phyloP scores from a whole-genome alignment of 2,329 filamentous ascomycete species.

The Aspergillus quadricinctus region DNA sequence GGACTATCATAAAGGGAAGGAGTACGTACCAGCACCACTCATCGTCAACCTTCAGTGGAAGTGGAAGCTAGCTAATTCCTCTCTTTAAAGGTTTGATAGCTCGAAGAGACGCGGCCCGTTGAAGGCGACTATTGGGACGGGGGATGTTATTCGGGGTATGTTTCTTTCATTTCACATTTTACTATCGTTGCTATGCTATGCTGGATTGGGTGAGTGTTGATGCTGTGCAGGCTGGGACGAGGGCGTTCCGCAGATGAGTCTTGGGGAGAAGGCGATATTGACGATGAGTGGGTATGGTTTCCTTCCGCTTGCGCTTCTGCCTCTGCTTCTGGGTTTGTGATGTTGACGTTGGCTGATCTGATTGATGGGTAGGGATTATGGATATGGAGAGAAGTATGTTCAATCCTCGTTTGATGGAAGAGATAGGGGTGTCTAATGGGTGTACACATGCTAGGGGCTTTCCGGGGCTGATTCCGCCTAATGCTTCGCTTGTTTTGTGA shows the following conservation, averaged over 20 bases:
- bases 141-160: constrained; percentile 80
- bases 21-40: constrained; percentile 59
- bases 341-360: constrained; percentile 2
- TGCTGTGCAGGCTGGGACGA: constrained; percentile 65
- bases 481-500: constrained; percentile 79
- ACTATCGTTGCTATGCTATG: too few relatives aligned
- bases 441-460: constrained; percentile 66
- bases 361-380: constrained; percentile 30
- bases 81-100: constrained; percentile 71
- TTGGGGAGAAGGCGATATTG: constrained; percentile 84
- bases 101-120: constrained; percentile 71
- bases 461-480: constrained; percentile 69
- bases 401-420: neutral
- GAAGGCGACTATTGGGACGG: constrained; percentile 71
- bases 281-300: constrained; percentile 68
- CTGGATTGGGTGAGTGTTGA: neutral
- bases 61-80: neutral
- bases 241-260: constrained; percentile 77
- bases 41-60: too few relatives aligned
- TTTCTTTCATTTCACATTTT: constrained; percentile 1
- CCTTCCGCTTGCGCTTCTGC: neutral
- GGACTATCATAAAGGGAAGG: constrained; percentile 59
- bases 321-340: neutral
- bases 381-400: constrained; percentile 39
- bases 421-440: neutral